Evolutionary conservation across 805 yeast species (phyloP).

Genomic region (Teunomyces tritomae): DNA sequence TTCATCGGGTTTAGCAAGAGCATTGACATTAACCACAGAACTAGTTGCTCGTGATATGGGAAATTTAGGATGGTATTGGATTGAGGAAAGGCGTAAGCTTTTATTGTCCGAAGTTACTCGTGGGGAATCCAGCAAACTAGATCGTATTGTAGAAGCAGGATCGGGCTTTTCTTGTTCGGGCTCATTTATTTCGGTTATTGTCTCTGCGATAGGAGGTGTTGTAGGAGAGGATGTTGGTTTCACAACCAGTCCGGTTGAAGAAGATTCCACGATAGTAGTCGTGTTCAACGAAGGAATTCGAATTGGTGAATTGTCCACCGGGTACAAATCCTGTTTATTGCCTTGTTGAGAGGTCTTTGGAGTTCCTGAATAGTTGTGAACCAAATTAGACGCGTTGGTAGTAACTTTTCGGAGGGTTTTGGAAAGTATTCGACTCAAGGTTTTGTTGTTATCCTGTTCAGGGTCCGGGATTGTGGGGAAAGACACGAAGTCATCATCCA

Average conservation of each 20-base stretch:
- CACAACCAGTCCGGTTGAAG: neutral
- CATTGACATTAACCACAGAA: slow-evolving; percentile 32
- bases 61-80: slow-evolving; percentile 14
- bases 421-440: slow-evolving; percentile 33
- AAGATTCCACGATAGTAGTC: neutral
- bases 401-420: slow-evolving; percentile 42
- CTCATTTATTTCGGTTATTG: neutral
- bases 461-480: slow-evolving; percentile 46
- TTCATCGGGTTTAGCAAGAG: slow-evolving; percentile 17
- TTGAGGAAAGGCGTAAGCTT: slow-evolving; percentile 29
- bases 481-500: slow-evolving; percentile 33
- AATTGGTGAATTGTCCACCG: slow-evolving; percentile 1
- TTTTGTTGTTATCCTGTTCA: slow-evolving; percentile 29
- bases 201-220: neutral
- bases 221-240: neutral
- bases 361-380: slow-evolving; percentile 12
- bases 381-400: slow-evolving; percentile 39
- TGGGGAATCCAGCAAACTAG: slow-evolving; percentile 12
- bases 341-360: slow-evolving; percentile 1
- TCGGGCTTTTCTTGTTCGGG: neutral
- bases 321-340: neutral
- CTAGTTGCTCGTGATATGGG: slow-evolving; percentile 16
- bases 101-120: slow-evolving; percentile 37
- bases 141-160: neutral
- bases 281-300: slow-evolving; percentile 1